Conservation (phyloP, 2,329 filamentous ascomycete species). For the Pseudogymnoascus sp. region DNA sequence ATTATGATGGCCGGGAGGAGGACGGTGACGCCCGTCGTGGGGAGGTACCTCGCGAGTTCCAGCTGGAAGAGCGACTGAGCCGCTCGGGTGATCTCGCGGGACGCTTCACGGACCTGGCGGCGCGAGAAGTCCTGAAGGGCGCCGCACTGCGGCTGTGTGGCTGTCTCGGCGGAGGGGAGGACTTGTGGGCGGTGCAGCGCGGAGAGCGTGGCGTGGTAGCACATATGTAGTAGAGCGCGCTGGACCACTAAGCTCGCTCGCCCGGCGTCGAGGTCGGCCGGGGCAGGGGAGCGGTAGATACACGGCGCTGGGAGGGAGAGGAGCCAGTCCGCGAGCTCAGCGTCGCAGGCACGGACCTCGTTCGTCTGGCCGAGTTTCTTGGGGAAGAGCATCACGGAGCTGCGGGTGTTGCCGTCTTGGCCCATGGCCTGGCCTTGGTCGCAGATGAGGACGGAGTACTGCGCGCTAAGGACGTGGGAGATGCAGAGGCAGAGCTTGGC, state of each 20-base stretch:
- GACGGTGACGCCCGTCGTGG: constrained; percentile 84
- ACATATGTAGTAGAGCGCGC: constrained; percentile 82
- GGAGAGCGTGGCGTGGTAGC: constrained; percentile 85
- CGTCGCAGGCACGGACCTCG: constrained; percentile 71
- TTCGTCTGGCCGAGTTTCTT: constrained; percentile 78
- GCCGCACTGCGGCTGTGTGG: constrained; percentile 43
- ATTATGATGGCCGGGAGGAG: constrained; percentile 90
- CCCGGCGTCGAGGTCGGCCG: constrained; percentile 50
- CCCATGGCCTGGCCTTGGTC: constrained; percentile 72
- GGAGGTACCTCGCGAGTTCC: constrained; percentile 68
- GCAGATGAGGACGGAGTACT: constrained; percentile 85
- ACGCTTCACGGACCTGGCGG: constrained; percentile 74
- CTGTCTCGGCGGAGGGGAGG: constrained; percentile 60
- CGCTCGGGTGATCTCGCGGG: constrained; percentile 78
- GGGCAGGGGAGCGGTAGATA: constrained; percentile 53
- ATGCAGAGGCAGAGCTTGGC: constrained; percentile 84
- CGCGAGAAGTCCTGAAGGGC: constrained; percentile 78
- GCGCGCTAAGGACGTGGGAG: constrained; percentile 79
- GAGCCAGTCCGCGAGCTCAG: constrained; percentile 72
- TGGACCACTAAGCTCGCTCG: constrained; percentile 59
- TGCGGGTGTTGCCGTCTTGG: constrained; percentile 61
- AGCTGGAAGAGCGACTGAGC: constrained; percentile 64
- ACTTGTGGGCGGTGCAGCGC: constrained; percentile 92
- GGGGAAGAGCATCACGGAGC: constrained; percentile 81
- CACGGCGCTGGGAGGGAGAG: constrained; percentile 64